Evolutionary conservation across 148 eudicot genomes (phyloP), one percentile per base, ranked within the genome.

Genomic region (Diospyros lotus): DNA sequence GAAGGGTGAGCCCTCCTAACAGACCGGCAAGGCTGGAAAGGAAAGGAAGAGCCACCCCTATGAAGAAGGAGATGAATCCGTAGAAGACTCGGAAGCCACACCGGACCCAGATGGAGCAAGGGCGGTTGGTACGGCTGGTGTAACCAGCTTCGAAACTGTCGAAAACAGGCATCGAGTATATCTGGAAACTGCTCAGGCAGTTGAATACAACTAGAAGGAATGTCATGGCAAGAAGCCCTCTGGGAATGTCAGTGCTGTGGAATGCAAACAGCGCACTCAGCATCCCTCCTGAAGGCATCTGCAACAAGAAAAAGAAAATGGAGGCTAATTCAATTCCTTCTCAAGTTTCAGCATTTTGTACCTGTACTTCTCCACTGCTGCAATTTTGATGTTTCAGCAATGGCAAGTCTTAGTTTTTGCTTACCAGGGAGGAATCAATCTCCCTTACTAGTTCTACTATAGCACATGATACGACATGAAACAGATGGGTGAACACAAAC

Each of bases 211-310:
- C 98, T 42, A 94, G 81, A 46, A 94, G 93, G 77, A 91, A 94
- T 15, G 98, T 75, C 75, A 91, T 79, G 14, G 97, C 98, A 0
- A 94, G 91, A 71, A 94, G 82, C 58, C 97, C 94, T 78, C 97
- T 81, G 2, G 98, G 81, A 48, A 94, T 94, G 84, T 94, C 97
- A 13, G 83, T 91, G 56, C 84, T 87, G 79, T 94, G 98, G 66
- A 94, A 94, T 18, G 74, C 91, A 62, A 85, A 94, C 61, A 94
- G 48, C 13, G 98, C 98, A 4, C 80, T 81, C 0, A 91, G 89
- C 76, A 90, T 94, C 64, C 98, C 98, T 79, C 94, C 94, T 4
- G 97, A 82, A 14, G 98, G 98, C 94, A 94, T 91, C 98, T 94
- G 79, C 64, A 72, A 62, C 12, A 58, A 58, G 62, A 58, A 58